Evolutionary conservation across 495 filamentous ascomycete genomes (phyloP), one percentile per base, ranked within the genome.

Genomic region (Penicillium pancosmium): DNA sequence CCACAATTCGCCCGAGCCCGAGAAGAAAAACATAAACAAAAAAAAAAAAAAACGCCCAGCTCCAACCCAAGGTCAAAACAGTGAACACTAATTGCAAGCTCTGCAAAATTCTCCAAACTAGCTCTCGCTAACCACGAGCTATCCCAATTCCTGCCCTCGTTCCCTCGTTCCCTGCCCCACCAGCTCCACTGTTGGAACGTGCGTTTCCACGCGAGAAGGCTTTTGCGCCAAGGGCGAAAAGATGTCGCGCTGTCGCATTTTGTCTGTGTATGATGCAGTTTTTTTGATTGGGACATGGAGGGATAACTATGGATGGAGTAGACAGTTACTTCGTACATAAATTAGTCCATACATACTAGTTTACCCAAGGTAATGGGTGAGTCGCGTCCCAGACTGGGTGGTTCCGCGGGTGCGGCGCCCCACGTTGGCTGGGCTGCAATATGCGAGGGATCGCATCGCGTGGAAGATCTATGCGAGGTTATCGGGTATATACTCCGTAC

Each of bases 401-500:
- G 56, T 58, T 58, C 56, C 56, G 56, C 19, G 56, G 40, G 11
- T 31, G 48, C n/a, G 16, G 11, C 13, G 50, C 57, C 50, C 57
- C 50, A 31, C 57, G 51, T 38, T 11, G 25, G 38, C 23, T 23
- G 23, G 23, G 23, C 23, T 40, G 44, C 44, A 15, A 38, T n/a
- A 38, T 38, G 36, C 36, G 15, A 38, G 44, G 44, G 44, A 47
- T 47, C 16, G 11, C 44, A 21, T 46, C n/a, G 44, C 44, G 44
- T 50, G 47, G 47, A 27, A 27, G 18, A 50, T 18, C 21, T 19
- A 35, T 55, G 43, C 41, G 41, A 44, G 41, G 41, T 44, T 44
- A 44, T 44, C 41, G 41, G 16, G 41, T 44, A 19, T 44, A 44
- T 40, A 40, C 36, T 40, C 36, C 36, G 36, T 40, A 23, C 23